A percentile compares a stretch with the other conserved stretches of the same genome.
Conservation (phyloP, 768 basidiomycete species). For the Tremella fuciformis region DNA sequence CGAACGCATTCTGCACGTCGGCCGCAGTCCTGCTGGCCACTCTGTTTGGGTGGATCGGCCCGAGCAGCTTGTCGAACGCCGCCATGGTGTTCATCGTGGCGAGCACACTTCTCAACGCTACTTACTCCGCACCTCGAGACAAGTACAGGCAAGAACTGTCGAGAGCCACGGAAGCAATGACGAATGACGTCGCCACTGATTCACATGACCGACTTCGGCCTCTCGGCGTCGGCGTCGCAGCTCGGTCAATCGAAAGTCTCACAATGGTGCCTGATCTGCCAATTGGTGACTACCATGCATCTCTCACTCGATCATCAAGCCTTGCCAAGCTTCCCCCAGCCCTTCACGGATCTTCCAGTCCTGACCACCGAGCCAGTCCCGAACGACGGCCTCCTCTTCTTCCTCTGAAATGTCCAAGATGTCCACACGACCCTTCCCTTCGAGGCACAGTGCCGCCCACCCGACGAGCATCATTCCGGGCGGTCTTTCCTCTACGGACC, state of each 20-base stretch:
- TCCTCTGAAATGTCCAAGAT: slow-evolving; percentile 65
- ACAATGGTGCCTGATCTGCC: not conserved
- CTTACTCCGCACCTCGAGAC: not conserved
- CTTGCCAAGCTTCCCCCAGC: slow-evolving; percentile 53
- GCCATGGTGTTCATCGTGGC: slow-evolving; percentile 16
- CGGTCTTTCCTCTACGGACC: slow-evolving; percentile 75
- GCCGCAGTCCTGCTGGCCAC: slow-evolving; percentile 10
- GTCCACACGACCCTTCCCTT: slow-evolving; percentile 66
- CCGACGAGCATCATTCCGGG: slow-evolving; percentile 96
- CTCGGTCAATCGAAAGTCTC: no score
- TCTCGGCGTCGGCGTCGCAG: no score
- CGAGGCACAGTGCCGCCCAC: slow-evolving; percentile 79
- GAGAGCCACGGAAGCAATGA: no score
- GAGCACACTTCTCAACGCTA: not conserved
- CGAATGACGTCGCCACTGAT: no score
- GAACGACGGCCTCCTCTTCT: slow-evolving; percentile 54
- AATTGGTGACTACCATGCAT: not conserved
- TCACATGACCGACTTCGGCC: no score
- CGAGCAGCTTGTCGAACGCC: slow-evolving; percentile 16
- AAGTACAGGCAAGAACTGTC: no score
- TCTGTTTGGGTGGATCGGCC: slow-evolving; percentile 14
- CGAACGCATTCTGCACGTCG: no score
- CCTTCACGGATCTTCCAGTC: slow-evolving; percentile 69
- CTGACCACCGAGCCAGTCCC: slow-evolving; percentile 62
- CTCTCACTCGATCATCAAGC: slow-evolving; percentile 16